Evolutionary conservation across 495 filamentous ascomycete species (phyloP).

Genomic region (Paragyromitra xinjiangensis): DNA sequence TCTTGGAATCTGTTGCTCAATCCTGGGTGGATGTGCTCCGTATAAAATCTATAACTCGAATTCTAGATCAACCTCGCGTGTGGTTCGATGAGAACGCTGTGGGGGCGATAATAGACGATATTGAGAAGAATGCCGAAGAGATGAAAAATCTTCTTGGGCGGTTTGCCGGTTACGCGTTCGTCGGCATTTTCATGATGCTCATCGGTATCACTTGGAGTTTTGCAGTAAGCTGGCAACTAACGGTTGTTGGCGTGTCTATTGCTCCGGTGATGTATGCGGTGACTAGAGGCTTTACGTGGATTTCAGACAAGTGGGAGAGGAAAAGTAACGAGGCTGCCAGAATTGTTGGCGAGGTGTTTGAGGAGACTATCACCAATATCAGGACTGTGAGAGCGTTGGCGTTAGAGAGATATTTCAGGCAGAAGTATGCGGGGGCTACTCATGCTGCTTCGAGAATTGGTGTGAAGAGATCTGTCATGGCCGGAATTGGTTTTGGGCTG

Average conservation of each 20-base stretch:
- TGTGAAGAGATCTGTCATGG: conserved; percentile 67
- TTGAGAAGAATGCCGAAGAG: conserved; percentile 87
- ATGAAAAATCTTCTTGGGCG: conserved; percentile 82
- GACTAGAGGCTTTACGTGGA: conserved; percentile 68
- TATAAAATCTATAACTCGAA: conserved; percentile 70
- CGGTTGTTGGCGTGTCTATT: conserved; percentile 75
- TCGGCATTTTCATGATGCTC: conserved; percentile 70
- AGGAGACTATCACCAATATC: conserved; percentile 84
- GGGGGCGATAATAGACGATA: conserved; percentile 69
- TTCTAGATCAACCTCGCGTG: conserved; percentile 79
- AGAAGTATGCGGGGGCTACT: conserved; percentile 68
- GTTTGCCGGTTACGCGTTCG: conserved; percentile 75
- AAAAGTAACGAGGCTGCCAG: conserved; percentile 69
- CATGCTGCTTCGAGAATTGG: conserved; percentile 65
- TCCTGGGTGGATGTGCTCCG: conserved; percentile 81
- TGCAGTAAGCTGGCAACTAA: conserved; percentile 79
- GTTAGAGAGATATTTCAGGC: conserved; percentile 76
- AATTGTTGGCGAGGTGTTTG: conserved; percentile 68
- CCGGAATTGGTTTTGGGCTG: conserved; percentile 78
- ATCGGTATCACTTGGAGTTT: conserved; percentile 79
- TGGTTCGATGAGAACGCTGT: conserved; percentile 85
- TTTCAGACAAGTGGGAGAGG: conserved; percentile 76
- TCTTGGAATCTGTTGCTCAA: conserved; percentile 76
- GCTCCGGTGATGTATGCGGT: conserved; percentile 73
- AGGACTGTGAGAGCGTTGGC: conserved; percentile 80